Percentiles rank a stretch among this genome's conserved stretches.
Conservation (phyloP, 2,329 filamentous ascomycete genomes). For the Ophiostoma quercus region DNA sequence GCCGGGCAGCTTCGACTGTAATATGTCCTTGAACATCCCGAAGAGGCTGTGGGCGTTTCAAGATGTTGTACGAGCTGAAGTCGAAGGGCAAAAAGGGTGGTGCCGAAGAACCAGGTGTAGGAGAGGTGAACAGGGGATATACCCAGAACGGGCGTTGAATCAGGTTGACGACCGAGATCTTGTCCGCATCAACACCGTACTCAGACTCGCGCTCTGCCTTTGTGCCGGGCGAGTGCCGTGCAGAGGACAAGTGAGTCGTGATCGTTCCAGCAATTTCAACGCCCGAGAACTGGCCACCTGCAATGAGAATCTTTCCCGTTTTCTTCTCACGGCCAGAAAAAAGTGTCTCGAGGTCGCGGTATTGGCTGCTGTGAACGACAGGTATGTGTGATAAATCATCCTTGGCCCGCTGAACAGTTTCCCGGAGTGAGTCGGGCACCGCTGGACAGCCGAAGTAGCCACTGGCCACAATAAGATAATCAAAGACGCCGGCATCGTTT, state of each 20-base stretch:
- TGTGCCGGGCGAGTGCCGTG: conserved; percentile 45
- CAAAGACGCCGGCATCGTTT: conserved; percentile 50
- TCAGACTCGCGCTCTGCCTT: conserved; percentile 35
- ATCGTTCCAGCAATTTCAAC: conserved; percentile 70
- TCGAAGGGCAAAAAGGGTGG: conserved; percentile 68
- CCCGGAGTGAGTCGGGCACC: conserved; percentile 39
- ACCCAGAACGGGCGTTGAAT: conserved; percentile 67
- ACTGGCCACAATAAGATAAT: conserved; percentile 66
- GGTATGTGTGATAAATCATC: conserved; percentile 42
- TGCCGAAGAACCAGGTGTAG: conserved; percentile 42
- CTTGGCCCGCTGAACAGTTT: conserved; percentile 33
- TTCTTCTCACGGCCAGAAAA: conserved; percentile 33
- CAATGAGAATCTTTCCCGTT: conserved; percentile 61
- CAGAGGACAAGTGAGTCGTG: conserved; percentile 64
- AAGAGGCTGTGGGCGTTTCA: conserved; percentile 54
- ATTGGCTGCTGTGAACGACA: conserved; percentile 63
- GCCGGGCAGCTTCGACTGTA: conserved; percentile 50
- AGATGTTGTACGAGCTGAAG: conserved; percentile 64
- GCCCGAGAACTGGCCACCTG: conserved; percentile 79
- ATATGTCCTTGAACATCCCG: conserved; percentile 62
- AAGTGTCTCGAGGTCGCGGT: conserved; percentile 51
- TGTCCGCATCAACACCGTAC: conserved; percentile 34
- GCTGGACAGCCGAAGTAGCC: conserved; percentile 68
- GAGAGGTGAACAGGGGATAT: conserved; percentile 55
- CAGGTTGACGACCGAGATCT: conserved; percentile 62